A percentile compares a stretch with the other conserved stretches of the same genome.
phyloP scores from a whole-genome alignment of 2,329 filamentous ascomycete genomes.

The Raffaelea ambrosiae region DNA sequence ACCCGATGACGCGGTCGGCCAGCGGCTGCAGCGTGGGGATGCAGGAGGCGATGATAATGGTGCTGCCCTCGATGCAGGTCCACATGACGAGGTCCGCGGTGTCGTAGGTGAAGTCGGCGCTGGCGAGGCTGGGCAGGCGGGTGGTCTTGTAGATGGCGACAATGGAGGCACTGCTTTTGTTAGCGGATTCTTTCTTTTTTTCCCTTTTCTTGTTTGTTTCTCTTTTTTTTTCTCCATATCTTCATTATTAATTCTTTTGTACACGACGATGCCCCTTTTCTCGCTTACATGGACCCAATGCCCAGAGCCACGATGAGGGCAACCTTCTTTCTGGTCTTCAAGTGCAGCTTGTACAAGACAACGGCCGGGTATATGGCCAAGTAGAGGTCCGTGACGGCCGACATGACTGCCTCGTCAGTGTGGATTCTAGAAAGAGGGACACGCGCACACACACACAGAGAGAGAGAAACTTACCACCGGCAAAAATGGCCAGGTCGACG shows the following conservation, averaged over 20 bases:
- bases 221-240: too few species aligned
- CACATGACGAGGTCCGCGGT: conserved; percentile 6
- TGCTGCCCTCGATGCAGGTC: conserved; percentile 20
- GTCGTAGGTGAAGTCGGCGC: conserved; percentile 17
- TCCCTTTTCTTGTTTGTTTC: too few species aligned
- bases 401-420: conserved; percentile 17
- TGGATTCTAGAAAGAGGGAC: not conserved
- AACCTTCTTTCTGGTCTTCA: conserved; percentile 30
- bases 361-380: conserved; percentile 31
- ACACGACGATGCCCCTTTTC: too few species aligned
- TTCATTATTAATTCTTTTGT: too few species aligned
- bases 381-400: conserved; percentile 29
- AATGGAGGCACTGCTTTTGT: conserved; percentile 14
- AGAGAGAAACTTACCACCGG: conserved; percentile 23
- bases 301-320: conserved; percentile 27
- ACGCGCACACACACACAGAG: not conserved
- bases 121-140: conserved; percentile 16
- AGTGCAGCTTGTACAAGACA: conserved; percentile 26
- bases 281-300: conserved; percentile 28
- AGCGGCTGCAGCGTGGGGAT: conserved; percentile 25
- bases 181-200: too few species aligned
- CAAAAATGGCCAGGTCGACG: conserved; percentile 29
- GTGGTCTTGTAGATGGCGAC: conserved; percentile 23
- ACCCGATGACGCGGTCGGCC: conserved; percentile 15
- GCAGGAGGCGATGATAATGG: conserved; percentile 25